Conservation (phyloP, 495 filamentous ascomycete species). For the Talaromyces nanjingensis region DNA sequence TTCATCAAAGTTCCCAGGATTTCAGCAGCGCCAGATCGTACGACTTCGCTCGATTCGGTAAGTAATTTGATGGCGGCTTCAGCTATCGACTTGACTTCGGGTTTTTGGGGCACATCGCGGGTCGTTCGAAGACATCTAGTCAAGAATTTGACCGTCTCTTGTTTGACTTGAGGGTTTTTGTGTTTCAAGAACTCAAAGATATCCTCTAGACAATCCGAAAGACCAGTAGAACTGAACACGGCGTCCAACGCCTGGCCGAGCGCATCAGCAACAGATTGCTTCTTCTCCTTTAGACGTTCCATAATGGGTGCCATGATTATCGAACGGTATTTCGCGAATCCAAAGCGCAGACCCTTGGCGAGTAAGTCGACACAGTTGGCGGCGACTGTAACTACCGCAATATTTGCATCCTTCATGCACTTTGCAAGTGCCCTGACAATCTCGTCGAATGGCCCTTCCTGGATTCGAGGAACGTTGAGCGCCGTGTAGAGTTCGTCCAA, state of each 20-base stretch:
- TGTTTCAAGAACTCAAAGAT: conserved; percentile 77
- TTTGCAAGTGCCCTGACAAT: conserved; percentile 78
- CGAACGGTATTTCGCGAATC: conserved; percentile 73
- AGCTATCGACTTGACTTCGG: conserved; percentile 77
- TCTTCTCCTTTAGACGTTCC: conserved; percentile 96
- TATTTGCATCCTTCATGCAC: conserved; percentile 97
- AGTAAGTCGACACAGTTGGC: conserved; percentile 89
- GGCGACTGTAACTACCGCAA: conserved; percentile 87
- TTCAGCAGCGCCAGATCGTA: conserved; percentile 84
- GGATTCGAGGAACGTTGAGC: conserved; percentile 84
- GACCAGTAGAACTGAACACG: conserved; percentile 69
- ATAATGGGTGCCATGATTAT: conserved; percentile 79
- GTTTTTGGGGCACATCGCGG: conserved; percentile 69
- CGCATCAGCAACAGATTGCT: conserved; percentile 80
- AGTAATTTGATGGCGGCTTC: conserved; percentile 83
- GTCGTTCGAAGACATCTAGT: conserved; percentile 82
- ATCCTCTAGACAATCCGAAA: conserved; percentile 84
- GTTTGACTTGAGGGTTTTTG: conserved; percentile 97
- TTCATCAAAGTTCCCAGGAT: conserved; percentile 95
- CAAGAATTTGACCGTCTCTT: conserved; percentile 85
- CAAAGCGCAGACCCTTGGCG: conserved; percentile 77
- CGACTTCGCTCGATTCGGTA: conserved; percentile 76
- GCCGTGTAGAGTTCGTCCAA: conserved; percentile 71
- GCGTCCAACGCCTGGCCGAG: conserved; percentile 79
- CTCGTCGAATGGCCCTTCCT: conserved; percentile 83